Evolutionary conservation across 345 rosid species (phyloP).

Genomic region (Toxicodendron radicans): DNA sequence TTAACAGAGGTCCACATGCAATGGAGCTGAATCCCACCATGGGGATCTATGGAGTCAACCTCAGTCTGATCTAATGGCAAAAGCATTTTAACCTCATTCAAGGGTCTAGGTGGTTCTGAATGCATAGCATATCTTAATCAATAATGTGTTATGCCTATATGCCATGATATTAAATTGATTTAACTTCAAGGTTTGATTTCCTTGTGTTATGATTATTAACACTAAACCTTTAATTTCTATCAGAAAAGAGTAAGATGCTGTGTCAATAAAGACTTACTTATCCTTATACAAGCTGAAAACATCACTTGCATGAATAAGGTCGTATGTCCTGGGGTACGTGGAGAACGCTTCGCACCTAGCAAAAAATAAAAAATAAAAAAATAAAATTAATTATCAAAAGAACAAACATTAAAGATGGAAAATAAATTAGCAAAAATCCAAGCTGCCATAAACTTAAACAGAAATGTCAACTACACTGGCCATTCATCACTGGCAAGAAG

Average conservation of each 20-base stretch:
- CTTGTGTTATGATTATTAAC: background rate
- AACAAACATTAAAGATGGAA: conserved; percentile 2
- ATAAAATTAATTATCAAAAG: background rate
- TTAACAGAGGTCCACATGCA: background rate
- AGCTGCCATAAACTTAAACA: background rate
- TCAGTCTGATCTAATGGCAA: background rate
- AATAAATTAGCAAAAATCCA: background rate
- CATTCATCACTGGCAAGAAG: too few species aligned
- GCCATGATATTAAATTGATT: background rate
- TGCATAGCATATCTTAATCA: background rate
- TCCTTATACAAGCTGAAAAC: conserved; percentile 62
- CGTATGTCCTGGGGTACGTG: conserved; percentile 78
- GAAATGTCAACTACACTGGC: background rate
- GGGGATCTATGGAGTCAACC: background rate
- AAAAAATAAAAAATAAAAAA: background rate
- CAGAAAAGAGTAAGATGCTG: background rate
- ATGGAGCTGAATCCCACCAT: background rate
- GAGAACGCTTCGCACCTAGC: conserved; percentile 77
- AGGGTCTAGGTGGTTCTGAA: background rate
- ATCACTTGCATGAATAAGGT: conserved; percentile 62
- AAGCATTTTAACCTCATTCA: background rate
- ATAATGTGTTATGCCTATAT: background rate
- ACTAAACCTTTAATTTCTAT: background rate
- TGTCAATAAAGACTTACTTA: conserved; percentile 37
- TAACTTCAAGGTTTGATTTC: background rate